Conservation (phyloP, 495 filamentous ascomycete genomes). For the Xylaria venustula region DNA sequence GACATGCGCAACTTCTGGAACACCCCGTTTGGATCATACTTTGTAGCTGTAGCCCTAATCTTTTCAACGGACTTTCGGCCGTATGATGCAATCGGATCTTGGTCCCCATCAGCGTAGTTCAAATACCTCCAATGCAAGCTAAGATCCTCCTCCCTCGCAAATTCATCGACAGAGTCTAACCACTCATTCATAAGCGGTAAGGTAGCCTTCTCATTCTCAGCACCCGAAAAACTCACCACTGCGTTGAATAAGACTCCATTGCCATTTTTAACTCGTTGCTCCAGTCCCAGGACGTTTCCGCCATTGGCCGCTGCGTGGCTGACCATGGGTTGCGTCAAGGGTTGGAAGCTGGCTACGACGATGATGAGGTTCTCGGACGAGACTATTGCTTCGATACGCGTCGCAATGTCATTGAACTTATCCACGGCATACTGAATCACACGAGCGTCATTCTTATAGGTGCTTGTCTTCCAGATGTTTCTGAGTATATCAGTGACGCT, state of each 20-base stretch:
- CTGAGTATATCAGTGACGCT: background rate
- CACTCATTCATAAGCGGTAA: conserved; percentile 13
- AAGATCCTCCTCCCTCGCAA: conserved; percentile 14
- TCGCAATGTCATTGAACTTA: background rate
- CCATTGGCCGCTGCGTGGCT: conserved; percentile 42
- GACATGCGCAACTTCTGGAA: conserved; percentile 41
- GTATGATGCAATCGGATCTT: conserved; percentile 46
- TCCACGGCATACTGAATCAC: conserved; percentile 8
- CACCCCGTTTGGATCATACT: conserved; percentile 46
- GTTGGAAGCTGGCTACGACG: conserved; percentile 41
- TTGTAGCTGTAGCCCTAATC: conserved; percentile 32
- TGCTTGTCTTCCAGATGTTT: conserved; percentile 1
- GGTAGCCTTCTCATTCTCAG: conserved; percentile 21
- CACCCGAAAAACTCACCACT: conserved; percentile 9
- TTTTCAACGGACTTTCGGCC: conserved; percentile 38
- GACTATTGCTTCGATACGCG: background rate
- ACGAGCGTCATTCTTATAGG: conserved; percentile 12
- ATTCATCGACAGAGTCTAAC: conserved; percentile 16
- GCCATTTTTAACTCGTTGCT: conserved; percentile 15
- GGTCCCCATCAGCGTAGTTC: conserved; percentile 39
- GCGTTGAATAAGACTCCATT: conserved; percentile 23
- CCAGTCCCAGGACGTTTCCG: conserved; percentile 50
- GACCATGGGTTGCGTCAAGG: conserved; percentile 37
- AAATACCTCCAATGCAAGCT: conserved; percentile 25
- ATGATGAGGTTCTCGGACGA: conserved; percentile 19